Conservation (phyloP, 257 asterid species). For the Nicotiana otophora region DNA sequence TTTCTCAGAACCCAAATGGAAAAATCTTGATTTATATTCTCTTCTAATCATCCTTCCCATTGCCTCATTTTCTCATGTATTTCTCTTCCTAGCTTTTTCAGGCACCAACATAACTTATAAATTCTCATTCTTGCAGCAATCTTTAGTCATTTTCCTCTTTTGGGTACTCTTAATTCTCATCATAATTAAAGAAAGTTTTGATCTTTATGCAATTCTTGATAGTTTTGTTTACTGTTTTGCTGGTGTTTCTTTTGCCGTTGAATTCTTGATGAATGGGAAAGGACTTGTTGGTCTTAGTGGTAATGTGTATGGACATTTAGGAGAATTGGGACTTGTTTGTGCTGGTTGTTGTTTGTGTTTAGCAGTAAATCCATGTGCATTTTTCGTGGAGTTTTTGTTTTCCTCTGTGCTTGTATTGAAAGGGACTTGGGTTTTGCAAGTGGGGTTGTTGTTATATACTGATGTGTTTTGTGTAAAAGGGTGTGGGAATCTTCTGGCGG, state of each 20-base stretch:
- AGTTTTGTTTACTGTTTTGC: conserved; percentile 43
- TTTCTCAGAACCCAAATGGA: conserved; percentile 71
- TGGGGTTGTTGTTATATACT: conserved; percentile 62
- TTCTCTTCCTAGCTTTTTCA: conserved; percentile 51
- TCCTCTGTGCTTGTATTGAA: conserved; percentile 63
- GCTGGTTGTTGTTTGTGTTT: conserved; percentile 54
- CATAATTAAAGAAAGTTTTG: conserved; percentile 43
- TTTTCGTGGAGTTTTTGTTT: conserved; percentile 55
- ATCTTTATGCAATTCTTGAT: conserved; percentile 51
- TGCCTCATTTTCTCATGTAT: conserved; percentile 49
- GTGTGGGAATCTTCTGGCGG: conserved; percentile 44
- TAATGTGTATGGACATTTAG: conserved; percentile 39
- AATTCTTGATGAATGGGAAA: conserved; percentile 52
- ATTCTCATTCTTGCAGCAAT: conserved; percentile 68
- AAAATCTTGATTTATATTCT: conserved; percentile 57
- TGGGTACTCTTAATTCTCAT: conserved; percentile 59
- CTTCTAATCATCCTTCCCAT: conserved; percentile 58
- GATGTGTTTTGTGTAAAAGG: conserved; percentile 57
- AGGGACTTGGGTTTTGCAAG: conserved; percentile 82
- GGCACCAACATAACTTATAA: conserved; percentile 42
- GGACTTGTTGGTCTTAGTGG: conserved; percentile 60
- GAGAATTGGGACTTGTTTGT: conserved; percentile 49
- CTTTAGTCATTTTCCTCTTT: conserved; percentile 50
- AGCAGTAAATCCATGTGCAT: conserved; percentile 49
- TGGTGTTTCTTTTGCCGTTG: conserved; percentile 49